Percentiles rank a stretch among this genome's conserved stretches.
phyloP scores from a whole-genome alignment of 352 stramenopile genomes.

The Saprolegnia diclina region DNA sequence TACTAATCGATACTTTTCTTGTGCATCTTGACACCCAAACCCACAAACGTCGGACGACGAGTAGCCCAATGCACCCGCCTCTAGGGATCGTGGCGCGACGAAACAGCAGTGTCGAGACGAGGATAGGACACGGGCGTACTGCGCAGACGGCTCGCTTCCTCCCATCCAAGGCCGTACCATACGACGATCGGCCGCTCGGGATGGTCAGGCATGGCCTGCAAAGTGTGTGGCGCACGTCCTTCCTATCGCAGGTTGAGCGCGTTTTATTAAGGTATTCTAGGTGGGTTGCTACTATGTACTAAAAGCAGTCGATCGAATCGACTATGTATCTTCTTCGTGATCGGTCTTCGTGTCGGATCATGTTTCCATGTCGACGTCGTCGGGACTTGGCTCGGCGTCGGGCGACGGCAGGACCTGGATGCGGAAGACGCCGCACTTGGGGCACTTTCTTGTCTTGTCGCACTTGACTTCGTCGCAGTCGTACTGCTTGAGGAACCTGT shows the following conservation, averaged over 20 bases:
- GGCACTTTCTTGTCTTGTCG: slow-evolving; percentile 22
- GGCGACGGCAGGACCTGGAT: slow-evolving; percentile 6
- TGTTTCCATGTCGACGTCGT: slow-evolving; percentile 24
- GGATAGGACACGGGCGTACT: no score
- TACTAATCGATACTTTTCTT: not conserved
- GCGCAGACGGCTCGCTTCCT: no score
- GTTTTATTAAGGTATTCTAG: no score
- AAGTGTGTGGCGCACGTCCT: no score
- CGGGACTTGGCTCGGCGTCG: not conserved
- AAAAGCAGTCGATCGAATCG: not conserved
- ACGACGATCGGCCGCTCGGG: no score
- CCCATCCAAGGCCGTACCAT: no score
- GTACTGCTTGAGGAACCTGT: slow-evolving; percentile 18
- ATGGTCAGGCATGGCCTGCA: no score
- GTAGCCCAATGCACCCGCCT: no score
- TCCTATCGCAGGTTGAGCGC: no score
- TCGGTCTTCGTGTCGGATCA: not conserved
- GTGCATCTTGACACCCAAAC: not conserved
- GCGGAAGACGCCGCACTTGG: slow-evolving; percentile 25
- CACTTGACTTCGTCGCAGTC: slow-evolving; percentile 28
- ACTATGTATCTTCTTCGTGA: not conserved
- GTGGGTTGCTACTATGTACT: not conserved
- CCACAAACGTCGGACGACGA: no score
- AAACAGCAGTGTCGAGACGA: not conserved
- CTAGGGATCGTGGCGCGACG: not conserved